A percentile compares a stretch with the other conserved stretches of the same genome.
These are phyloP conservation scores for Aspergillus sp. DNA, from an alignment of 2,329 filamentous ascomycete species.

Conservation along the genomic window DNA sequence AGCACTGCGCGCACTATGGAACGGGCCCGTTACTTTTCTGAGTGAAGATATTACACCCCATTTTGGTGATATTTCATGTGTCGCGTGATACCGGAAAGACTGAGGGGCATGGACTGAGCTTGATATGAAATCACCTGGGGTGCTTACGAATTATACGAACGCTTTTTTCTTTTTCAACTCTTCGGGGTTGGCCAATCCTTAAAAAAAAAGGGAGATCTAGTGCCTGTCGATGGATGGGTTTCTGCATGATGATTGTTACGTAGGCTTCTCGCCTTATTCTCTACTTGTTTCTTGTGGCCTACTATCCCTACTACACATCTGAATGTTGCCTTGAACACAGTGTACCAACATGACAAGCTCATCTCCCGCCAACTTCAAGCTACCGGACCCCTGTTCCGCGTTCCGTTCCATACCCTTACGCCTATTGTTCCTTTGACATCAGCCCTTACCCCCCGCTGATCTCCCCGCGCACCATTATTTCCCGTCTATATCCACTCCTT, in stretches of 20 bases:
- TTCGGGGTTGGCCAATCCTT: conserved; percentile 9
- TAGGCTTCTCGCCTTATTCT: conserved; percentile 10
- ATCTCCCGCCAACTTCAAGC: not conserved
- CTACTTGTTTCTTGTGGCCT: conserved; percentile 11
- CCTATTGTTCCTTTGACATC: conserved; percentile 2
- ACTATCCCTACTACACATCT: conserved; percentile 16
- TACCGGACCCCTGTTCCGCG: not conserved
- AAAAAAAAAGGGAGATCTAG: conserved; percentile 12
- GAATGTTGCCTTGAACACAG: conserved; percentile 13
- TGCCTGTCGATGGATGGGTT: conserved; percentile 13
- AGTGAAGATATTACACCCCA: conserved; percentile 2
- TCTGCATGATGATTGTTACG: conserved; percentile 16
- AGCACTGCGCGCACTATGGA: conserved; percentile 9
- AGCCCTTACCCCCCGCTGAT: conserved; percentile 7
- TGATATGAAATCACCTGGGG: conserved; percentile 17
- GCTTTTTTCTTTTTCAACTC: conserved; percentile 6
- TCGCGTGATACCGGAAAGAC: conserved; percentile 18
- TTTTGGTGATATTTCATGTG: conserved; percentile 13
- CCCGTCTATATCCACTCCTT: conserved; percentile 28
- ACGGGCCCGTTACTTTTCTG: conserved; percentile 17
- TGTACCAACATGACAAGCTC: conserved; percentile 18
- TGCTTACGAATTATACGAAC: conserved; percentile 15
- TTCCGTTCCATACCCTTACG: conserved; percentile 1
- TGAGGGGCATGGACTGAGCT: conserved; percentile 15
- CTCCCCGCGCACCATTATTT: conserved; percentile 15